Evolutionary conservation across 139 green algal species (phyloP).

Genomic region (Haematococcus lacustris): DNA sequence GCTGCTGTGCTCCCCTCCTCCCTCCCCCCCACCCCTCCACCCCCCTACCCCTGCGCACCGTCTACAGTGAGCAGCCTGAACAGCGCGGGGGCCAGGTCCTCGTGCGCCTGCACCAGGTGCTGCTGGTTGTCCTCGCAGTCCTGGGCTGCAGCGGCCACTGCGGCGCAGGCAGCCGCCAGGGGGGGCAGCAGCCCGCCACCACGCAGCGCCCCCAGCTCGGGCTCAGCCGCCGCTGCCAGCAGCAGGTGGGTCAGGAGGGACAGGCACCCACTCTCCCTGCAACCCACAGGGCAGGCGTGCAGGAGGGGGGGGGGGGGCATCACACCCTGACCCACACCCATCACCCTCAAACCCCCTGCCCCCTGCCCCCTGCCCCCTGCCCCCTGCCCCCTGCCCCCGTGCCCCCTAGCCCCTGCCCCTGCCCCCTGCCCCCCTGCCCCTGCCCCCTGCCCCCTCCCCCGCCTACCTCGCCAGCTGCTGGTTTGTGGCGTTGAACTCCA

Average conservation of each 20-base stretch:
- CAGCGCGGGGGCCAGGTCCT: slow-evolving; percentile 25
- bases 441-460: no score
- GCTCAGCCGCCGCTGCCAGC: slow-evolving; percentile 12
- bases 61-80: slow-evolving; percentile 27
- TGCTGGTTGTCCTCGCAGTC: slow-evolving; percentile 31
- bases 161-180: slow-evolving; percentile 19
- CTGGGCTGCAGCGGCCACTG: slow-evolving; percentile 6
- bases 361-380: no score
- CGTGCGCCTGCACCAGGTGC: slow-evolving; percentile 13
- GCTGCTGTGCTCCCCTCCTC: no score
- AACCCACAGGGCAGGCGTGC: background rate
- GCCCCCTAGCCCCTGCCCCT: no score
- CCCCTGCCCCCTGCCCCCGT: no score
- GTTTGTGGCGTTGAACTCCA: slow-evolving; percentile 39
- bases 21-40: no score
- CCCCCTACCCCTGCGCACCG: no score
- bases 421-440: no score
- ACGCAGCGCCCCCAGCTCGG: slow-evolving; percentile 3
- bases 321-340: no score
- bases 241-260: slow-evolving; percentile 23
- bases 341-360: no score
- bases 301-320: no score
- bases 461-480: slow-evolving; percentile 21
- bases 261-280: slow-evolving; percentile 29
- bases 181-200: slow-evolving; percentile 12